Evolutionary conservation across 306 rosid genomes (phyloP).

Genomic region (Potentilla sterilis): DNA sequence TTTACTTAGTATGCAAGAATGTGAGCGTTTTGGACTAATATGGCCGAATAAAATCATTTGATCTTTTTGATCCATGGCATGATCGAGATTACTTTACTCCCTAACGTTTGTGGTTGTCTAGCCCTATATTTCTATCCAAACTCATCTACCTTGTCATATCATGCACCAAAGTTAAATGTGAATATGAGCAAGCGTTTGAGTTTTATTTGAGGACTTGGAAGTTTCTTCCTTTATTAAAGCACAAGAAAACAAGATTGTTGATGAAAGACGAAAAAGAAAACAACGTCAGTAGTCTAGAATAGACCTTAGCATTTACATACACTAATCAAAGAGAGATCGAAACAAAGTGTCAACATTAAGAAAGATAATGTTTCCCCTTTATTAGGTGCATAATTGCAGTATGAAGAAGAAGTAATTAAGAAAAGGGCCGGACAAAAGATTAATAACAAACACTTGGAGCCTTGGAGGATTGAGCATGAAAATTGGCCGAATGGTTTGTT

Average conservation of each 20-base stretch:
- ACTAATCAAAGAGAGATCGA: background rate
- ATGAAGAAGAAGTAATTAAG: background rate
- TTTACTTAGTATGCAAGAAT: background rate
- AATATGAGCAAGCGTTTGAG: background rate
- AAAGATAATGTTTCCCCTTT: background rate
- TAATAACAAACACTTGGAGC: background rate
- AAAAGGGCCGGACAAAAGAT: background rate
- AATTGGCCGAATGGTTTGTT: background rate
- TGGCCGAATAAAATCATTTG: background rate
- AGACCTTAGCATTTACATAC: background rate
- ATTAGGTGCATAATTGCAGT: background rate
- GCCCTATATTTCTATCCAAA: background rate
- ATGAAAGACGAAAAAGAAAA: background rate
- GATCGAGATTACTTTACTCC: background rate
- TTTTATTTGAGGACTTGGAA: background rate
- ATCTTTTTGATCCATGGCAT: background rate
- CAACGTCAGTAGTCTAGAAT: background rate
- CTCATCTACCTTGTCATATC: background rate
- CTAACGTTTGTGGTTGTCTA: background rate
- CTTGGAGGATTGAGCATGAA: background rate
- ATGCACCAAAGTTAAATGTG: background rate
- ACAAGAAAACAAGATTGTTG: background rate
- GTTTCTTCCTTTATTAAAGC: background rate
- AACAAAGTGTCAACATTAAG: background rate
- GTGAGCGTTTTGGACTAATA: background rate